Base-by-base conservation (phyloP, 805 yeast genomes). In the Starmera pachycereana region DNA sequence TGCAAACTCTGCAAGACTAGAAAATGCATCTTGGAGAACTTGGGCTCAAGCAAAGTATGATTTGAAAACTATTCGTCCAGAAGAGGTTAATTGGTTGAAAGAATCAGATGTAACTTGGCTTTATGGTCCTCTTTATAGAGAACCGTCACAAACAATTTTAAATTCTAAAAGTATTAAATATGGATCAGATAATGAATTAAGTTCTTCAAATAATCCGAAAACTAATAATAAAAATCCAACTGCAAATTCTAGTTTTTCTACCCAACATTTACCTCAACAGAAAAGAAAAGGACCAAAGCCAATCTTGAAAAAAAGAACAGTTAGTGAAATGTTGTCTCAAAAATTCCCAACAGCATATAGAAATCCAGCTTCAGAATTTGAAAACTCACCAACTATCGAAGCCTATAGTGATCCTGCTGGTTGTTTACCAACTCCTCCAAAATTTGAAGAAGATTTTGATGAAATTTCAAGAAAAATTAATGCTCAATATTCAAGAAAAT, bases 51-150 rank as follows among this genome's bases (percentile, higher is more conserved):
- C 92, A 32, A 78, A 88, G 56, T 76, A 80, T 48, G 75, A 83
- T 42, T 65, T 82, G 39, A 67, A 68, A 46, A 92, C 98, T 0
- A 85, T 90, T 7, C 77, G 89, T 14, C 98, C 99, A 1, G 94
- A 87, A 53, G 73, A 76, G 31, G 84, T 92, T 36, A 90, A 92
- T 60, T 92, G 99, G 99, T 78, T 87, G 35, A 92, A 94, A 62
- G 99, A 92, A 53, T 81, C 82, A 43, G 99, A 92, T 59, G 96
- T 92, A 10, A 88, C 97, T 2, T 92, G 98, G 98, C 72, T 92
- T 12, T 92, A 90, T 62, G 99, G 99, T 1, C 99, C 99, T 0
- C 50, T 54, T 8, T 52, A 54, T 36, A 52, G 44, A 33, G 54
- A 51, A 34, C 46, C 49, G 13, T 40, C 43, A 12, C 45, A 40